Evolutionary conservation across 2,329 filamentous ascomycete species (phyloP).

Genomic region (Ceratocystis lukuohia): DNA sequence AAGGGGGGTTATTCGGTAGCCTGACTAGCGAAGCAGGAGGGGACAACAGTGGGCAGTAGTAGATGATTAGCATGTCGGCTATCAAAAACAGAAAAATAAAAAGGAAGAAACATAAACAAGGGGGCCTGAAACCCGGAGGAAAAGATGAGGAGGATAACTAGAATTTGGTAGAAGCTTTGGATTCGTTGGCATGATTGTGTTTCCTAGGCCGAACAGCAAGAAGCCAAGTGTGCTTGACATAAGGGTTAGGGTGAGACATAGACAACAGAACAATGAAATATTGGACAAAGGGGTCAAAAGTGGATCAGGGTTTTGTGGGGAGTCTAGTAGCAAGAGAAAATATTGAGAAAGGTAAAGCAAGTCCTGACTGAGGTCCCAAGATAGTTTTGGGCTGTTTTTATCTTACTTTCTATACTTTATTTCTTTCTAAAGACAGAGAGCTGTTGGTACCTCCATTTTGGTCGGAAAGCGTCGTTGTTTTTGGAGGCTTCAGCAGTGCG

Average conservation of each 20-base stretch:
- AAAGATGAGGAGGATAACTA: not conserved
- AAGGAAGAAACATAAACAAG: not conserved
- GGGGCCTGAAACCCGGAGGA: not conserved
- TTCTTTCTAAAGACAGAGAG: not conserved
- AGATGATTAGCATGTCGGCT: too few relatives aligned
- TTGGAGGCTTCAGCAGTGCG: not conserved
- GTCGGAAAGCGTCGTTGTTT: not conserved
- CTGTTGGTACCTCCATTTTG: not conserved
- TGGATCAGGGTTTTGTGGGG: not conserved
- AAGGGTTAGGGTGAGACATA: not conserved
- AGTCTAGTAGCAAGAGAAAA: not conserved
- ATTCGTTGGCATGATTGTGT: not conserved
- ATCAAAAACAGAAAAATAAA: too few relatives aligned
- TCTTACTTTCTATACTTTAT: not conserved
- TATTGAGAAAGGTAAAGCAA: not conserved
- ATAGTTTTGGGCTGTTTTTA: not conserved
- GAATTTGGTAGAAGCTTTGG: too few relatives aligned
- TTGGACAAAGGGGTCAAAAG: not conserved
- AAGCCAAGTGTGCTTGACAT: not conserved
- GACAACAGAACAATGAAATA: not conserved
- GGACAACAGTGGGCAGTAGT: too few relatives aligned
- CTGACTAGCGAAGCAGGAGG: too few relatives aligned
- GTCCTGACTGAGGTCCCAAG: not conserved
- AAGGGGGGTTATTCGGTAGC: too few relatives aligned
- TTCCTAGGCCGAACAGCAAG: not conserved